These are phyloP conservation scores for Talaromyces sp. DNA, from an alignment of 2,329 filamentous ascomycete species.

Conservation along the genomic window DNA sequence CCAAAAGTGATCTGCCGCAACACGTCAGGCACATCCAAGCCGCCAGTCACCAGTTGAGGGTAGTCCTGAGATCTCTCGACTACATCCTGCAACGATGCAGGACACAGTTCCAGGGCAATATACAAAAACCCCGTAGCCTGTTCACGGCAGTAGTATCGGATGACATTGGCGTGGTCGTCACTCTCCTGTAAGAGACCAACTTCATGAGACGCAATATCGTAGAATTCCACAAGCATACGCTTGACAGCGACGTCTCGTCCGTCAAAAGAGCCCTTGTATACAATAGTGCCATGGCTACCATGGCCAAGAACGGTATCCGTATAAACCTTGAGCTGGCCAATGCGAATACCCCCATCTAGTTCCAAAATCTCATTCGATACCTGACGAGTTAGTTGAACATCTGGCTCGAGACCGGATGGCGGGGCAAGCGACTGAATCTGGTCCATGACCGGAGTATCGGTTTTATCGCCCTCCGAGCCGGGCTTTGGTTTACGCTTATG, in stretches of 20 bases:
- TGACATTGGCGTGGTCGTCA: conserved; percentile 93
- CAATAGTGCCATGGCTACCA: conserved; percentile 94
- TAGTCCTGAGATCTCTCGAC: conserved; percentile 69
- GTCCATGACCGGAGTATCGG: conserved; percentile 52
- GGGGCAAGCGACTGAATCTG: conserved; percentile 42
- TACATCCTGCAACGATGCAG: conserved; percentile 87
- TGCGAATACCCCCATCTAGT: conserved; percentile 57
- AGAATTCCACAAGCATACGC: conserved; percentile 93
- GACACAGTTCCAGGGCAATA: conserved; percentile 90
- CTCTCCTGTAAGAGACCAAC: conserved; percentile 86
- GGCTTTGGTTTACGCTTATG: conserved; percentile 52
- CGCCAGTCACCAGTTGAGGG: conserved; percentile 59
- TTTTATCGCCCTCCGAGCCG: conserved; percentile 48
- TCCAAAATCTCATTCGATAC: conserved; percentile 53
- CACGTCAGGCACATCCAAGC: conserved; percentile 70
- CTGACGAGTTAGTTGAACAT: conserved; percentile 51
- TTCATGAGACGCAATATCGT: conserved; percentile 90
- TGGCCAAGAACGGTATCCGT: conserved; percentile 60
- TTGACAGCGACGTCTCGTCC: conserved; percentile 92
- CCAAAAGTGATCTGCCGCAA: conserved; percentile 87
- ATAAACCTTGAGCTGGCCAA: conserved; percentile 57
- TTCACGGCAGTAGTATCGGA: conserved; percentile 92
- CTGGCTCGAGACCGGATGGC: conserved; percentile 54
- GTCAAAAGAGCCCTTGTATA: conserved; percentile 92
- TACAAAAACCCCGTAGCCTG: conserved; percentile 87